Evolutionary conservation across 2,329 filamentous ascomycete genomes (phyloP).

Genomic region (Aspergillus luchuensis): DNA sequence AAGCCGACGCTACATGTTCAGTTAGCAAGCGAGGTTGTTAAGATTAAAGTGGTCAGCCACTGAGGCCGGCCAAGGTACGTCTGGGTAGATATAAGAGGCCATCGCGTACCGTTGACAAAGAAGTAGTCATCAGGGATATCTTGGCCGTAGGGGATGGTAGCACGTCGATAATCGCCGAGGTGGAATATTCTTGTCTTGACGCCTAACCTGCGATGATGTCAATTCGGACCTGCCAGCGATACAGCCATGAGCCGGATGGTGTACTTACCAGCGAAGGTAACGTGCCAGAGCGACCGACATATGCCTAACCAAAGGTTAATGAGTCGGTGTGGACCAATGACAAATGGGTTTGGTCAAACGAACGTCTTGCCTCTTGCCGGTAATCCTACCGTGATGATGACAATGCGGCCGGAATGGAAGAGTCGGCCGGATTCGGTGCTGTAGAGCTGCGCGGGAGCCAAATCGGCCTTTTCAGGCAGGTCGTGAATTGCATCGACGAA

Average conservation of each 20-base stretch:
- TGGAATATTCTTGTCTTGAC: slow-evolving; percentile 99
- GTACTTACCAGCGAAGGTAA: slow-evolving; percentile 79
- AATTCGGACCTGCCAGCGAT: slow-evolving; percentile 6
- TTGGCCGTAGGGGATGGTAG: slow-evolving; percentile 79
- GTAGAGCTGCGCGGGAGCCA: slow-evolving; percentile 95
- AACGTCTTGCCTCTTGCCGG: slow-evolving; percentile 94
- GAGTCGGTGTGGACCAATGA: not conserved
- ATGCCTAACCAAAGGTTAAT: slow-evolving; percentile 58
- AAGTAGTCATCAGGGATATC: slow-evolving; percentile 97
- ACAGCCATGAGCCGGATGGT: not conserved
- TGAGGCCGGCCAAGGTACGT: not conserved
- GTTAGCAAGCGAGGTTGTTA: slow-evolving; percentile 21
- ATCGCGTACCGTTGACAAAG: slow-evolving; percentile 71
- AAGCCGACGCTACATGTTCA: slow-evolving; percentile 65
- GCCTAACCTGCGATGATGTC: slow-evolving; percentile 66
- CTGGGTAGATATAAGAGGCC: not conserved
- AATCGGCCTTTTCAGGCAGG: slow-evolving; percentile 75
- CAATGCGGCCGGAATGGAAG: slow-evolving; percentile 95
- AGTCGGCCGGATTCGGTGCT: slow-evolving; percentile 96
- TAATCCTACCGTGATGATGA: slow-evolving; percentile 93
- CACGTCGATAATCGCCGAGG: slow-evolving; percentile 91
- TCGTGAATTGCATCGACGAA: slow-evolving; percentile 98
- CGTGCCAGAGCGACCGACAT: slow-evolving; percentile 93
- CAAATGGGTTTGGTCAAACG: slow-evolving; percentile 37
- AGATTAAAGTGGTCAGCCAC: not conserved